These are phyloP conservation scores for Vigna angularis DNA, from an alignment of 306 rosid species.

Conservation along the genomic window DNA sequence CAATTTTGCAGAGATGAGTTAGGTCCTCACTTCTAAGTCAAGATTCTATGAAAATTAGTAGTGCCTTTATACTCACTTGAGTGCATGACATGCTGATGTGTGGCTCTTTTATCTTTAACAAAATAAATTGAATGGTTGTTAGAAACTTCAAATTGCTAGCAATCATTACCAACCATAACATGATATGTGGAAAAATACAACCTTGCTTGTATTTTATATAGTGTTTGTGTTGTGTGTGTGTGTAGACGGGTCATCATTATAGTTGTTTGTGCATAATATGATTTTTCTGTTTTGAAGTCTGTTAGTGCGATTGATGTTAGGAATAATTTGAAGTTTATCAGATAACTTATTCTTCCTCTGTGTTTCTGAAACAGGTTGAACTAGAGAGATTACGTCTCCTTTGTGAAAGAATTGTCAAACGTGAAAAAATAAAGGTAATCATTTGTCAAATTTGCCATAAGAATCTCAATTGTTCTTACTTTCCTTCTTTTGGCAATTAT, in stretches of 20 bases:
- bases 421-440: slow-evolving; percentile 92
- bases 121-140: too few species aligned
- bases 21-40: too few species aligned
- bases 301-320: not conserved
- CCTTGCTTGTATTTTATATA: slow-evolving; percentile 6
- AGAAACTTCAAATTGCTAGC: too few species aligned
- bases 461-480: not conserved
- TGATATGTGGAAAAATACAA: not conserved
- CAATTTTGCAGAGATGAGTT: too few species aligned
- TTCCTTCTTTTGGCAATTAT: slow-evolving; percentile 13
- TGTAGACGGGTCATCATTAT: not conserved
- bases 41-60: too few species aligned
- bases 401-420: slow-evolving; percentile 93
- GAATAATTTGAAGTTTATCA: not conserved
- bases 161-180: not conserved
- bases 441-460: not conserved
- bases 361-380: slow-evolving; percentile 78
- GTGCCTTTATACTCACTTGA: slow-evolving; percentile 17
- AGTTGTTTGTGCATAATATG: slow-evolving; percentile 5
- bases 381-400: slow-evolving; percentile 94
- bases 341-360: slow-evolving; percentile 26
- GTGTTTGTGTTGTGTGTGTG: not conserved
- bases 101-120: not conserved
- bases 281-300: not conserved
- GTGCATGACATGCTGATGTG: not conserved